Base-by-base conservation (phyloP, 1,139 yeast genomes). In the Candida smagusa region DNA sequence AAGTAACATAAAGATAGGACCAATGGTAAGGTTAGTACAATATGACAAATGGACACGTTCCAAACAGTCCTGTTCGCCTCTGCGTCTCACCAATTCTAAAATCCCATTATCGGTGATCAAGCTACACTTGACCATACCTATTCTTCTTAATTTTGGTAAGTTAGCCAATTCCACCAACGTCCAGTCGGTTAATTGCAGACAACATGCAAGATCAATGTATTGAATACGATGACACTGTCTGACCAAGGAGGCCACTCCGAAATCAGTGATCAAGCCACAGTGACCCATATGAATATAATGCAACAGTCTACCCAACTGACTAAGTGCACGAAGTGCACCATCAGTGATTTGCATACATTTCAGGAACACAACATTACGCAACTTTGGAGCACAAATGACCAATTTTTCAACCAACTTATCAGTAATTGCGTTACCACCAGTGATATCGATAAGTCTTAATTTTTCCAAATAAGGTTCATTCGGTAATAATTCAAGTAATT, bases 281-380 rank as follows among this genome's bases (percentile, higher is more conserved):
- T 92, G 98, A 21, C 97, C 97, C 47, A 92, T 74, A 63, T 92
- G 98, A 39, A 92, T 74, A 52, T 89, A 88, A 57, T 90, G 97
- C 49, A 92, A 69, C 52, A 84, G 83, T 54, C 87, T 80, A 6
- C 95, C 96, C 41, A 90, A 68, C 34, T 72, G 74, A 9, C 94
- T 72, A 47, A 89, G 70, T 13, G 89, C 82, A 42, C 81, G 71
- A 31, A 92, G 68, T 2, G 95, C 81, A 1, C 83, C 76, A 66
- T 92, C 97, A 1, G 97, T 88, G 23, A 92, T 79, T 55, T 84
- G 84, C 59, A 81, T 72, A 65, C 98, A 92, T 60, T 92, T 92
- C 5, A 96, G 90, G 42, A 92, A 70, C 9, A 87, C 92, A 31
- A 92, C 86, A 54, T 90, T 89, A 47, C 97, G 74, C 44, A 92